These are phyloP conservation scores for Diaporthe eres DNA, from an alignment of 2,329 filamentous ascomycete species.

Conservation along the genomic window DNA sequence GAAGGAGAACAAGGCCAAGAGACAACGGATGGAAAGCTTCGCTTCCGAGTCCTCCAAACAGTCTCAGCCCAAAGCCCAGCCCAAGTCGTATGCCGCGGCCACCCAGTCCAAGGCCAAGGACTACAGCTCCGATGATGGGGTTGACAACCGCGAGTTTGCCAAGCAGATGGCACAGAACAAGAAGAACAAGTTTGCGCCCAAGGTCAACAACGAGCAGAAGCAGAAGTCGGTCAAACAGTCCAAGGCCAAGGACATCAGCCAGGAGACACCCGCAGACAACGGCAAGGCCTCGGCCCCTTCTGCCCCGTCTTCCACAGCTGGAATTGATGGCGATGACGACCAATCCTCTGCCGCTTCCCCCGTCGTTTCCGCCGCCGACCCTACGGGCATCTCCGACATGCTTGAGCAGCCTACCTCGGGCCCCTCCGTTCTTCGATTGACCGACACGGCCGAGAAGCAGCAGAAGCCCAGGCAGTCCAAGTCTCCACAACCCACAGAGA, in stretches of 20 bases:
- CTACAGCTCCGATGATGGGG: conserved; percentile 69
- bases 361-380: conserved; percentile 67
- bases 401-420: conserved; percentile 79
- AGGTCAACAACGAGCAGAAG: conserved; percentile 72
- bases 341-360: conserved; percentile 80
- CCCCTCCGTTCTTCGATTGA: conserved; percentile 84
- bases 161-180: conserved; percentile 79
- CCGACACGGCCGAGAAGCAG: conserved; percentile 67
- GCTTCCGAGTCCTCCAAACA: conserved; percentile 47
- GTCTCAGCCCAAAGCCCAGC: conserved; percentile 54
- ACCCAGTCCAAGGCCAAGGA: conserved; percentile 51
- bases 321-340: conserved; percentile 85
- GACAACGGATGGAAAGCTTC: conserved; percentile 60
- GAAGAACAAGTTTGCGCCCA: conserved; percentile 70
- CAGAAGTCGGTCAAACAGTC: conserved; percentile 80
- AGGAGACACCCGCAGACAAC: conserved; percentile 54
- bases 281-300: conserved; percentile 70
- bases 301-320: conserved; percentile 79
- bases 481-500: conserved; percentile 78
- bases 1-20: conserved; percentile 55
- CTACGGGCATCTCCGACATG: conserved; percentile 89
- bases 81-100: conserved; percentile 48
- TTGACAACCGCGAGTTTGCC: conserved; percentile 83
- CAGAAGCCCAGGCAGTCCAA: conserved; percentile 74
- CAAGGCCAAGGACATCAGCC: conserved; percentile 67